Base-by-base conservation (phyloP, 2,329 filamentous ascomycete genomes). In the Apiospora rasikravindrae region DNA sequence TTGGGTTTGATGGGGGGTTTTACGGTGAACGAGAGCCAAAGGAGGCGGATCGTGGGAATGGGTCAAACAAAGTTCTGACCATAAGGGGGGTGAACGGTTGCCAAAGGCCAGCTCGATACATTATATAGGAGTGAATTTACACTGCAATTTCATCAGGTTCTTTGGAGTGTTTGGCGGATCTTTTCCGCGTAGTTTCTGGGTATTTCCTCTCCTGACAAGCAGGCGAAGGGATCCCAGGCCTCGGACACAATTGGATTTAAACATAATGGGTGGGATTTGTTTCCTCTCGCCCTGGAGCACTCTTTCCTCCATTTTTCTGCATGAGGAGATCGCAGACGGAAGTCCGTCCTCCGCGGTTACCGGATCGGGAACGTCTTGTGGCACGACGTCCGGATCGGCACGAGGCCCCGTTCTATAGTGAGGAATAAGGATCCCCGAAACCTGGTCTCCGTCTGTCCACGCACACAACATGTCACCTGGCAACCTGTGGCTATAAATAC, bases 281-380 rank as follows among this genome's bases (percentile, higher is more conserved):
- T 37, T 7, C 33, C 16, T n/a, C 29, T 64, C 22, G n/a, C 29
- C 19, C 1, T 14, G 57, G 33, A 40, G 22, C 10, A 29, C 5
- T 22, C 22, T 16, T n/a, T 61, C 66, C 13, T 67, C 64, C 37
- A 67, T n/a, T 22, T 45, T 67, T 67, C 64, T 37, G 26, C 64
- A 67, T 45, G 37, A 33, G 26, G 19, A 61, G 53, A 61, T 61
- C 26, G 29, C 29, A 61, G 42, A 68, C 67, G 67, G 67, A 42
- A 24, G 11, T 68, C 29, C 67, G 42, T 68, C 67, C 16, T 68
- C 67, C 67, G 67, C 33, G 22, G 24, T 68, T 68, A 47, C 67
- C 67, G 67, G 67, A 37, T 68, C 24, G 42, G 42, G 67, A 68
- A 19, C 29, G 53, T n/a, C 29, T 37, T 37, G 16, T n/a, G 16